Conservation (phyloP, 257 asterid species). For the Eucommia ulmoides region DNA sequence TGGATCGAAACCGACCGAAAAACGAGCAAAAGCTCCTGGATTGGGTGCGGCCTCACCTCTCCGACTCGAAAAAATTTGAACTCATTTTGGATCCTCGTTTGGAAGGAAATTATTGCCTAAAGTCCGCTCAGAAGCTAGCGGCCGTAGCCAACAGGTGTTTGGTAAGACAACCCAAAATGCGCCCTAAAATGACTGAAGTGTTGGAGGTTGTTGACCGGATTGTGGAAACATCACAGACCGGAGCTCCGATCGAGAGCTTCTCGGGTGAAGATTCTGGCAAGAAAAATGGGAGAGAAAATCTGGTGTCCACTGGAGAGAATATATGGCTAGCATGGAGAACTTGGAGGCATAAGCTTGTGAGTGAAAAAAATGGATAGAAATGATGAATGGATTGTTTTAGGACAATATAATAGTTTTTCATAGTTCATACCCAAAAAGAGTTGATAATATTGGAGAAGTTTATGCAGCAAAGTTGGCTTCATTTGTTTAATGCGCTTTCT, state of each 20-base stretch:
- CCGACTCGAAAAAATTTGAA: slow-evolving; percentile 62
- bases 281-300: too few species aligned
- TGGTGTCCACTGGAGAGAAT: too few species aligned
- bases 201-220: slow-evolving; percentile 44
- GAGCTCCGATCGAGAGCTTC: slow-evolving; percentile 16
- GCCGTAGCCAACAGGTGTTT: slow-evolving; percentile 75
- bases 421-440: too few species aligned
- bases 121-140: slow-evolving; percentile 67
- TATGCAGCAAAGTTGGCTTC: background rate
- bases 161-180: slow-evolving; percentile 50
- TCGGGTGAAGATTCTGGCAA: slow-evolving; percentile 34
- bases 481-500: background rate
- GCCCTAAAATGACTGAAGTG: slow-evolving; percentile 75
- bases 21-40: slow-evolving; percentile 78
- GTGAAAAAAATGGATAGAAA: slow-evolving; percentile 11
- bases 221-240: slow-evolving; percentile 19
- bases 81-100: slow-evolving; percentile 76
- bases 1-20: slow-evolving; percentile 69
- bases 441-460: background rate
- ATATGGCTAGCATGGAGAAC: slow-evolving; percentile 36
- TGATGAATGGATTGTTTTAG: background rate
- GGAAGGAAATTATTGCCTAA: slow-evolving; percentile 37
- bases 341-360: slow-evolving; percentile 39
- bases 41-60: slow-evolving; percentile 71
- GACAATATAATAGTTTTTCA: background rate